These are phyloP conservation scores for Alternaria ventricosa DNA, from an alignment of 2,329 filamentous ascomycete genomes.

Conservation along the genomic window DNA sequence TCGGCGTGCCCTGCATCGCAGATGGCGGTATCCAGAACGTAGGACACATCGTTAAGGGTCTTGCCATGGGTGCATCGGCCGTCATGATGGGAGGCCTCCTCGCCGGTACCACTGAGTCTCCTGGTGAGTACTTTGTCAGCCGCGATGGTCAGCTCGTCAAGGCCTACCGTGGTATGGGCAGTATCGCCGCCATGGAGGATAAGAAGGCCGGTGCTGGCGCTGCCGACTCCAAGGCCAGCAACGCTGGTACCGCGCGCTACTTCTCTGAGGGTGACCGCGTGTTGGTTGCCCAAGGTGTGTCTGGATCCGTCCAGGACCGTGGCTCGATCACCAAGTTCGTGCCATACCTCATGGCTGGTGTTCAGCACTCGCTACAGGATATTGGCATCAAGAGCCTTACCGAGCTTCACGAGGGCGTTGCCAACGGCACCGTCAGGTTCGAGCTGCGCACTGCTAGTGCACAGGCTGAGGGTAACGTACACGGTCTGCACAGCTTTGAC, in stretches of 20 bases:
- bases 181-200: conserved; percentile 99
- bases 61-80: conserved; percentile 90
- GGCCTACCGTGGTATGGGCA: conserved; percentile 98
- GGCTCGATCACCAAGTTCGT: conserved; percentile 93
- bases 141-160: conserved; percentile 98
- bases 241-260: conserved; percentile 95
- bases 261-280: conserved; percentile 97
- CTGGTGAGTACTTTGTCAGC: conserved; percentile 94
- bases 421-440: conserved; percentile 80
- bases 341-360: conserved; percentile 90
- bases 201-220: conserved; percentile 85
- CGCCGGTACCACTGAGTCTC: conserved; percentile 95
- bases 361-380: conserved; percentile 98
- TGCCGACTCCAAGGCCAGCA: conserved; percentile 74
- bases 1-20: conserved; percentile 96
- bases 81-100: conserved; percentile 99
- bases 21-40: conserved; percentile 98
- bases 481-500: conserved; percentile 96
- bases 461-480: conserved; percentile 94
- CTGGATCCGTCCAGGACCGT: conserved; percentile 80
- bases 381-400: conserved; percentile 83
- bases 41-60: conserved; percentile 97
- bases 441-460: conserved; percentile 94
- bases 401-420: conserved; percentile 77
- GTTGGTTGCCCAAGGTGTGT: conserved; percentile 95